A percentile compares a stretch with the other conserved stretches of the same genome.
These are phyloP conservation scores for Trypanosoma avium DNA, from an alignment of 208 protist genomes.

Conservation along the genomic window DNA sequence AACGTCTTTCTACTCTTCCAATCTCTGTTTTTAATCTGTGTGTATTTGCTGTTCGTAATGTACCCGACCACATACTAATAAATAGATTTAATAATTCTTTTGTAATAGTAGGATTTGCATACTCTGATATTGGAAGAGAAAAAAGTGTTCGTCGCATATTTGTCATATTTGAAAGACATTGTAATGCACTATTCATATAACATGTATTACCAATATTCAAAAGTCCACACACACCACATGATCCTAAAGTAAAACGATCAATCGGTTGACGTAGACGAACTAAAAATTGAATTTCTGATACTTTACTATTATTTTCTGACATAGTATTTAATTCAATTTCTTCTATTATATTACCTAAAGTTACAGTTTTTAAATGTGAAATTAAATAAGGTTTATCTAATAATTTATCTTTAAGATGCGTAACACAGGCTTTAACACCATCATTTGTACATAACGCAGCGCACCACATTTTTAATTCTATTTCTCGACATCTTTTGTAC, in stretches of 20 bases:
- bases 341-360: constrained; percentile 4
- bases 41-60: constrained; percentile 41
- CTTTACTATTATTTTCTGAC: background rate
- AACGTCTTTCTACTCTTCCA: constrained; percentile 49
- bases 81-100: constrained; percentile 48
- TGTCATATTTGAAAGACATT: constrained; percentile 83
- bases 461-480: constrained; percentile 32
- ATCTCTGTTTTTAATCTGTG: constrained; percentile 58
- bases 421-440: constrained; percentile 2
- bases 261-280: background rate
- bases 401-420: background rate
- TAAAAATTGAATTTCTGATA: constrained; percentile 4
- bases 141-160: constrained; percentile 75
- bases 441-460: constrained; percentile 26
- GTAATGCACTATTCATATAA: constrained; percentile 93
- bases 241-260: background rate
- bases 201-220: constrained; percentile 92
- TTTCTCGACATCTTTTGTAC: background rate
- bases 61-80: constrained; percentile 61
- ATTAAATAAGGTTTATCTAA: background rate
- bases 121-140: constrained; percentile 56
- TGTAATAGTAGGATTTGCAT: constrained; percentile 45
- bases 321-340: background rate
- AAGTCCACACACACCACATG: constrained; percentile 72
- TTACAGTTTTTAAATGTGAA: background rate